Conservation (phyloP, 2,329 filamentous ascomycete species). For the Geosmithia putterillii region DNA sequence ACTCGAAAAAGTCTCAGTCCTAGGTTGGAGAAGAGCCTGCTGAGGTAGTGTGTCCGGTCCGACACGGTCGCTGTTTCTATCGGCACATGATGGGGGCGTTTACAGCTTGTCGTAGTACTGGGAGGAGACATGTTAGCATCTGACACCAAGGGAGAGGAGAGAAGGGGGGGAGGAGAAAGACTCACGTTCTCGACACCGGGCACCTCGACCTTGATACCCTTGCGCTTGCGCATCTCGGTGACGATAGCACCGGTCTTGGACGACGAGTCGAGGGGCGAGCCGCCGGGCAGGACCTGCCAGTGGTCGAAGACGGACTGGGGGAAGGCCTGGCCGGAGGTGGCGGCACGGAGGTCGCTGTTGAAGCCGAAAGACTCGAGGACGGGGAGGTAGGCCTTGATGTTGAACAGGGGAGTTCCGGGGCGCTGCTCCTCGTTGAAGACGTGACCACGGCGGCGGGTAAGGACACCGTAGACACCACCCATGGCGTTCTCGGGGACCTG, state of each 20-base stretch:
- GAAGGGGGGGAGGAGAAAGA: slow-evolving; percentile 14
- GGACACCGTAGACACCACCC: slow-evolving; percentile 99
- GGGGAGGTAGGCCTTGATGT: slow-evolving; percentile 93
- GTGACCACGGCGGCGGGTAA: slow-evolving; percentile 95
- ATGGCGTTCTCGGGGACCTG: slow-evolving; percentile 97
- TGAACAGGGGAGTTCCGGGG: slow-evolving; percentile 97
- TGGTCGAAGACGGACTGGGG: slow-evolving; percentile 98
- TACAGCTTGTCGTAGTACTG: slow-evolving; percentile 99
- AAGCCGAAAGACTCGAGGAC: slow-evolving; percentile 99
- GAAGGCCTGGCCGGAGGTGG: slow-evolving; percentile 96
- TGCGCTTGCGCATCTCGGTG: slow-evolving; percentile 89
- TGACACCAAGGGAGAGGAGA: neutral
- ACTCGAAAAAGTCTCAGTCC: slow-evolving; percentile 12
- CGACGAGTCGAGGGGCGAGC: slow-evolving; percentile 73
- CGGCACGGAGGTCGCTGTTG: slow-evolving; percentile 89
- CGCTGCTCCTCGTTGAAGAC: slow-evolving; percentile 98
- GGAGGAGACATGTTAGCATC: slow-evolving; percentile 10
- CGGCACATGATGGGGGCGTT: slow-evolving; percentile 23
- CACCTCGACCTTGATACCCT: slow-evolving; percentile 96
- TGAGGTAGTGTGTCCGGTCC: slow-evolving; percentile 26
- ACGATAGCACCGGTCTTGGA: slow-evolving; percentile 78
- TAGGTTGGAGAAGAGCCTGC: slow-evolving; percentile 22
- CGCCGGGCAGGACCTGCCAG: slow-evolving; percentile 93
- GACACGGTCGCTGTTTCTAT: slow-evolving; percentile 33
- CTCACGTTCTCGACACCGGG: slow-evolving; percentile 92